Evolutionary conservation across 768 basidiomycete genomes (phyloP).

Genomic region (Panaeolus cyanescens): DNA sequence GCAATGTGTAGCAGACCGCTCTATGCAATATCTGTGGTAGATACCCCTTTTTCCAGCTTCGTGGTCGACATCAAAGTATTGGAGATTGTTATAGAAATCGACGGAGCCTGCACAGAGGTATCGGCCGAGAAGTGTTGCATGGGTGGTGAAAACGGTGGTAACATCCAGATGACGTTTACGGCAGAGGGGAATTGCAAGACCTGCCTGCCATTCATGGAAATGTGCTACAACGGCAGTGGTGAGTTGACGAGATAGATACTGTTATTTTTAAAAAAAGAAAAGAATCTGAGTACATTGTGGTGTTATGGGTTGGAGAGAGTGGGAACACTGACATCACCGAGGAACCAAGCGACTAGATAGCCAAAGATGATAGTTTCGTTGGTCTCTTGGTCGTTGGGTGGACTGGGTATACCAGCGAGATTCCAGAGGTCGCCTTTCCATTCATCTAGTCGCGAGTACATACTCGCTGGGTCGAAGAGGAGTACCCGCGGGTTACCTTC

Average conservation of each 20-base stretch:
- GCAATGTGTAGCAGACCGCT: conserved; percentile 91
- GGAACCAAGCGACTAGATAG: conserved; percentile 98
- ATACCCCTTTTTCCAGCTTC: conserved; percentile 99
- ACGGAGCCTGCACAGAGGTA: conserved; percentile 98
- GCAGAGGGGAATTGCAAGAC: conserved; percentile 91
- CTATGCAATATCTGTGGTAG: conserved; percentile 97
- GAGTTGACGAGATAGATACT: conserved; percentile 84
- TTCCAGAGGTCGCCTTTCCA: conserved; percentile 99
- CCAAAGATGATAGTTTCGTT: conserved; percentile 98
- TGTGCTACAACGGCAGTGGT: conserved; percentile 91
- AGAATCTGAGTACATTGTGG: conserved; percentile 3
- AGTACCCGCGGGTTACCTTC: conserved; percentile 95
- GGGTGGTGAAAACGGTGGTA: conserved; percentile 98
- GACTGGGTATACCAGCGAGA: conserved; percentile 95
- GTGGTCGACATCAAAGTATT: conserved; percentile 99
- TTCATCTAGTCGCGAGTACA: conserved; percentile 88
- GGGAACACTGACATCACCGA: conserved; percentile 79
- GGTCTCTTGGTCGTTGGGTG: conserved; percentile 95
- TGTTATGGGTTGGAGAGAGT: conserved; percentile 6
- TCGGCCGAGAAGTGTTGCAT: conserved; percentile 96
- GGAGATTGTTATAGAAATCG: conserved; percentile 99
- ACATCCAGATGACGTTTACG: conserved; percentile 97
- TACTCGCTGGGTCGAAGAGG: conserved; percentile 92
- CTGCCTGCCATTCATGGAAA: conserved; percentile 99
- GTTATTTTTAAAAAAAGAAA: conserved; percentile 9